These are phyloP conservation scores for Tilletia horrida DNA, from an alignment of 1,284 basidiomycete genomes.

Conservation along the genomic window DNA sequence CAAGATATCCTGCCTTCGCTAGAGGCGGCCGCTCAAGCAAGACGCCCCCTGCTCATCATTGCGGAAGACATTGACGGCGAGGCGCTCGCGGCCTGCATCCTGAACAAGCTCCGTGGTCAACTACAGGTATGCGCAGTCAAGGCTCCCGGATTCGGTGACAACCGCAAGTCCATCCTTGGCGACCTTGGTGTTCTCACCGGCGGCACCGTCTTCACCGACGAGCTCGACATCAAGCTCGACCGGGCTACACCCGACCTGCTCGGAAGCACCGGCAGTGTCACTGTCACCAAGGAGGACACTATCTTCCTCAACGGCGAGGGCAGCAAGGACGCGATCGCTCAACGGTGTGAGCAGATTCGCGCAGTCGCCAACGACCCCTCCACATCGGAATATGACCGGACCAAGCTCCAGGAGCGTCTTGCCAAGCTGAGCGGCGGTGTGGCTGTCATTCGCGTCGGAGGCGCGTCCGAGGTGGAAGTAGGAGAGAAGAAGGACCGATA, in stretches of 20 bases:
- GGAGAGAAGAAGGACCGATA: constrained; percentile 99
- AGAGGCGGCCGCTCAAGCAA: constrained; percentile 83
- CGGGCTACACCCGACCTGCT: constrained; percentile 83
- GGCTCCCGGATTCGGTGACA: constrained; percentile 97
- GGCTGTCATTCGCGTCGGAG: constrained; percentile 97
- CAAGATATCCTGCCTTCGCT: constrained; percentile 94
- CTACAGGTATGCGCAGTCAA: constrained; percentile 89
- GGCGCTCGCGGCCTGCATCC: constrained; percentile 91
- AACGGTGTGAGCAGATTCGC: constrained; percentile 84
- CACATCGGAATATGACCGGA: constrained; percentile 89
- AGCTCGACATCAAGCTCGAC: constrained; percentile 96
- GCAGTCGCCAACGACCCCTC: constrained; percentile 74
- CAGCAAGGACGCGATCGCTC: constrained; percentile 46
- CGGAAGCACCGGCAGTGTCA: constrained; percentile 84
- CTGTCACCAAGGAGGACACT: constrained; percentile 97
- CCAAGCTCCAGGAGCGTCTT: constrained; percentile 92
- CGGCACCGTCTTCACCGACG: constrained; percentile 95
- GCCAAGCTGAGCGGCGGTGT: constrained; percentile 95
- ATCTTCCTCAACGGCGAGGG: constrained; percentile 86
- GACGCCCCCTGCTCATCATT: constrained; percentile 89
- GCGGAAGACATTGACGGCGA: constrained; percentile 98
- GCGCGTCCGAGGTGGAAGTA: constrained; percentile 89
- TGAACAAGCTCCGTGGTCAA: constrained; percentile 98
- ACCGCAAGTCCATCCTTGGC: constrained; percentile 95
- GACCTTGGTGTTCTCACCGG: constrained; percentile 96